Evolutionary conservation across 495 filamentous ascomycete genomes (phyloP), one percentile per base, ranked within the genome.

Genomic region (Penicillium verhagenii): DNA sequence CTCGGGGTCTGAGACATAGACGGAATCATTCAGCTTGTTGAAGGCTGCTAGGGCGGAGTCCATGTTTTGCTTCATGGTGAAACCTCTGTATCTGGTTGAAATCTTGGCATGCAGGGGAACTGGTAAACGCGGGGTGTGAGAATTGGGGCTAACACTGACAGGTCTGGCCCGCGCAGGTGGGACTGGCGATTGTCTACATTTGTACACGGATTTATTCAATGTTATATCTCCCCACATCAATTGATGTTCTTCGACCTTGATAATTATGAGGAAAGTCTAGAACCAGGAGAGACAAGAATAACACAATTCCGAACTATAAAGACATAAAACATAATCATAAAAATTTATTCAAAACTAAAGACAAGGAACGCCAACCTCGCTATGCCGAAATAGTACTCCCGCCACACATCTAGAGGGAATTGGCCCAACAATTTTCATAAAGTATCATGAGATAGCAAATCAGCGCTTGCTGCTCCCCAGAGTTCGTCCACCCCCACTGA

Each of bases 1-100:
- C 35, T 23, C 33, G 70, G 67, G 21, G 69, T 66, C 21, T 67
- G 42, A 63, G 23, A 72, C 45, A 29, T 75, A 76, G 31, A 75
- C 61, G 5, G 68, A 71, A n/a, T 68, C 57, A 5, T 61, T 63
- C 13, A 77, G 59, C 42, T 61, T 64, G 31, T 53, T 51, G 21
- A 72, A 77, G 11, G 59, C 25, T 25, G 31, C 23, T 6, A 50
- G 31, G 6, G 45, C 26, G n/a, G n/a, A 18, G 9, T 48, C 24
- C 16, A 19, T 26, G n/a, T 14, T 19, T 33, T 11, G 7, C n/a
- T 16, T 11, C 45, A 48, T 48, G 16, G 5, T 33, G 26, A 23
- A 13, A n/a, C n/a, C n/a, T n/a, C n/a, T n/a, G n/a, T n/a, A n/a
- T n/a, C n/a, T n/a, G 4, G 28, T 14, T 6, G 33, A 35, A n/a